These are phyloP conservation scores for Stagonosporopsis cucurbitacearum DNA, from an alignment of 2,329 filamentous ascomycete genomes.

Conservation along the genomic window DNA sequence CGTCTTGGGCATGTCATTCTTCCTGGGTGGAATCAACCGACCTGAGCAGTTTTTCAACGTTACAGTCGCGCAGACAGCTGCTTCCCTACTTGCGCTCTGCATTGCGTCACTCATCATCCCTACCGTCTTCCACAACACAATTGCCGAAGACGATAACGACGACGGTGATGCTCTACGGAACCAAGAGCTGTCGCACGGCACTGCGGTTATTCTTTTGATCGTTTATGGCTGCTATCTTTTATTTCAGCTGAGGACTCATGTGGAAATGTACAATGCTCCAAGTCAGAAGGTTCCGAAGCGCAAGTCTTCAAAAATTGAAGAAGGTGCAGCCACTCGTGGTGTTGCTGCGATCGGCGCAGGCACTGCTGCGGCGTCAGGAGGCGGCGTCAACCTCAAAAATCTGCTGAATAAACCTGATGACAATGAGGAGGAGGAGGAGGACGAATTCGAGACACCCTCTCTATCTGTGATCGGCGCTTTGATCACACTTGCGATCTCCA, in stretches of 20 bases:
- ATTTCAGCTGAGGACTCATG: conserved; percentile 91
- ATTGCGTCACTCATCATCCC: conserved; percentile 87
- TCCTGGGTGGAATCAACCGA: conserved; percentile 80
- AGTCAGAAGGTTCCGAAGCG: conserved; percentile 76
- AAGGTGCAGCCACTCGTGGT: conserved; percentile 58
- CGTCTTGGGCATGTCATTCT: conserved; percentile 91
- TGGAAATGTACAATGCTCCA: conserved; percentile 77
- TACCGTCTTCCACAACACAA: conserved; percentile 70
- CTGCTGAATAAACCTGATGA: conserved; percentile 47
- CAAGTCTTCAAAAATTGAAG: conserved; percentile 53
- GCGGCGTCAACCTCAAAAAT: conserved; percentile 58
- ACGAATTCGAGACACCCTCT: conserved; percentile 78
- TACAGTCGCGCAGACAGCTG: conserved; percentile 87
- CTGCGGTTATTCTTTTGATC: conserved; percentile 78
- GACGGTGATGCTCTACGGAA: conserved; percentile 38
- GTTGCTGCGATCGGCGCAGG: conserved; percentile 61
- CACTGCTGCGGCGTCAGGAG: conserved; percentile 58
- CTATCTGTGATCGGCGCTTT: conserved; percentile 76
- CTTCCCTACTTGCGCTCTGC: conserved; percentile 78
- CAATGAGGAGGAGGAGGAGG: conserved; percentile 61
- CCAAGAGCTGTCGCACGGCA: conserved; percentile 67
- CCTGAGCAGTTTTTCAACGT: conserved; percentile 89
- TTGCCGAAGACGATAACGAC: conserved; percentile 33
- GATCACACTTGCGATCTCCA: conserved; percentile 72
- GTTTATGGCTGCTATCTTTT: conserved; percentile 85